phyloP scores from a whole-genome alignment of 2,329 filamentous ascomycete genomes.

The Scopulariopsis brevicaulis region DNA sequence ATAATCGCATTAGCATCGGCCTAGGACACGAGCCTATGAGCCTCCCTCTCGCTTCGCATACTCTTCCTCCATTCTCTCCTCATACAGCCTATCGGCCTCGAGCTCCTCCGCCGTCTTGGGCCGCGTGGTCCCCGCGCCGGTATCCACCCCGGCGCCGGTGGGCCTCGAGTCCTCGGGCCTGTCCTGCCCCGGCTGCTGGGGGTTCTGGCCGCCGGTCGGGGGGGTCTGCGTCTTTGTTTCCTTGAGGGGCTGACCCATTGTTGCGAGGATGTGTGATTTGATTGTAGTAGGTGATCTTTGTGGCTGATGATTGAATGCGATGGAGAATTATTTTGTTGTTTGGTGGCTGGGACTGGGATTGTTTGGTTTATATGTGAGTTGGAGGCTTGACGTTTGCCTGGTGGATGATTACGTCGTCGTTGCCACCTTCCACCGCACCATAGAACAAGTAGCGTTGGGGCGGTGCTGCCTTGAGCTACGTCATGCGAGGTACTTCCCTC shows the following conservation, averaged over 20 bases:
- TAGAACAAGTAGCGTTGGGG: not conserved
- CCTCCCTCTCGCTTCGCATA: constrained; percentile 44
- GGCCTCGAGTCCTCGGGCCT: constrained; percentile 3
- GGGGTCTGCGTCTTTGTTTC: not conserved
- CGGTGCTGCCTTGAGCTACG: not conserved
- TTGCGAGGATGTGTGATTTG: not conserved
- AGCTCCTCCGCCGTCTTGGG: constrained; percentile 36
- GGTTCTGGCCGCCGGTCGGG: not conserved
- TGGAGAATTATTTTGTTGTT: not conserved
- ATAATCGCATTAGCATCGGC: not conserved
- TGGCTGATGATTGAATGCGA: no score
- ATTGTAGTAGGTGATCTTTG: no score
- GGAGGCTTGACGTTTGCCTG: not conserved
- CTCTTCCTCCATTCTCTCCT: constrained; percentile 43
- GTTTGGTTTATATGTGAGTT: no score
- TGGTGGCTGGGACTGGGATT: not conserved
- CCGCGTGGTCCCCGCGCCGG: constrained; percentile 32
- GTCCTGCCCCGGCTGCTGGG: not conserved
- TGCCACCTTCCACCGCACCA: no score
- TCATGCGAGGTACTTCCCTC: not conserved
- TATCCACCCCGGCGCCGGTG: constrained; percentile 34
- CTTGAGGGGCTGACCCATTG: not conserved
- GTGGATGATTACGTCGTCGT: not conserved
- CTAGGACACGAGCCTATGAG: constrained; percentile 17
- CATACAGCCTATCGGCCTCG: constrained; percentile 36